phyloP scores from a whole-genome alignment of 345 rosid genomes.

The Sonneratia alba region DNA sequence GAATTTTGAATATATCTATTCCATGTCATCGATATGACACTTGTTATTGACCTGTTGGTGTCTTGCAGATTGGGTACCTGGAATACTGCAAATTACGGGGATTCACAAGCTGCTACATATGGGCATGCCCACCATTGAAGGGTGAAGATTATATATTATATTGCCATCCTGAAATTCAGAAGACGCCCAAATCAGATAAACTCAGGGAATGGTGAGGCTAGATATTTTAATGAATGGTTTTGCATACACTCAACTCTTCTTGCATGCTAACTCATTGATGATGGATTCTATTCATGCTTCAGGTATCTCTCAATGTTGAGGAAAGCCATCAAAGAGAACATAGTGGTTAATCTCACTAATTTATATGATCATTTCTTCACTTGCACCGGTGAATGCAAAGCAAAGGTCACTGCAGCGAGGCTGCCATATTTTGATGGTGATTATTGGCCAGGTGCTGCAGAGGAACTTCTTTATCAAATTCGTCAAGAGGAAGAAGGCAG shows the following conservation, averaged over 20 bases:
- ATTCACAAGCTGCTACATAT: slow-evolving; percentile 96
- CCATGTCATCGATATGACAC: neutral
- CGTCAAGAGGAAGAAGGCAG: slow-evolving; percentile 92
- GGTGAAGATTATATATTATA: slow-evolving; percentile 98
- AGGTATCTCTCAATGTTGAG: slow-evolving; percentile 90
- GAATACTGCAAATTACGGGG: slow-evolving; percentile 97
- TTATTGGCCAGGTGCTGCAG: slow-evolving; percentile 99
- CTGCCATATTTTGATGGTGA: slow-evolving; percentile 99
- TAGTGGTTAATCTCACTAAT: slow-evolving; percentile 78
- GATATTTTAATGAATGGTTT: neutral
- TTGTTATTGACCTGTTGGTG: neutral
- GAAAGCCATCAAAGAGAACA: slow-evolving; percentile 76
- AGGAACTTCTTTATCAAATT: slow-evolving; percentile 81
- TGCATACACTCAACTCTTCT: neutral
- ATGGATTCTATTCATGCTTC: slow-evolving; percentile 15
- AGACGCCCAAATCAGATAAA: slow-evolving; percentile 98
- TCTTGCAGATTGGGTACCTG: slow-evolving; percentile 86
- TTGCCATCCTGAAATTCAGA: slow-evolving; percentile 99
- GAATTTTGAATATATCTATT: neutral
- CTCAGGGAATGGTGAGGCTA: slow-evolving; percentile 87
- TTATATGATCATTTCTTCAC: slow-evolving; percentile 88
- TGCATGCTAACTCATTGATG: slow-evolving; percentile 1
- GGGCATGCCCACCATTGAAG: slow-evolving; percentile 99
- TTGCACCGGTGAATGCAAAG: slow-evolving; percentile 74
- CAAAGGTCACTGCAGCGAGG: slow-evolving; percentile 95